Base-by-base conservation (phyloP, 805 yeast species). In the Candida chauliodis region DNA sequence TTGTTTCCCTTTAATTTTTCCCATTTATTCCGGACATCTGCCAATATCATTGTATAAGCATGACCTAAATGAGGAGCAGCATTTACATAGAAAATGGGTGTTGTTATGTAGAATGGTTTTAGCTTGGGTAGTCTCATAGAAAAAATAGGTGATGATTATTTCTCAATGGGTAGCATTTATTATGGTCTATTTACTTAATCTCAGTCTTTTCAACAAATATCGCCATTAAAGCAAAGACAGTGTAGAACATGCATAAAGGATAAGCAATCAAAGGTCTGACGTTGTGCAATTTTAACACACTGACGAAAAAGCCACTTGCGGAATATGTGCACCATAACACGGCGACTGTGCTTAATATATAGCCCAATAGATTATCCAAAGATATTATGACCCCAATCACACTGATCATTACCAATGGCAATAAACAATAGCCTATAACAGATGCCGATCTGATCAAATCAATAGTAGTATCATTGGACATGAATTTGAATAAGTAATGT, bases 61-160 rank as follows among this genome's bases (percentile, higher is more conserved):
- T 93, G 99, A 3, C 99, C 99, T 38, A 93, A 58, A 61, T 93
- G 99, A 2, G 99, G 99, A 21, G 51, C 74, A 8, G 98, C 98
- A 67, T 93, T 93, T 40, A 95, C 97, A 59, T 93, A 93, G 60
- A 90, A 93, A 18, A 93, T 93, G 0, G 99, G 99, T 0, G 97
- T 84, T 1, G 97, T 88, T 11, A 84, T 67, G 48, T 79, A 86
- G 36, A 59, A 50, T 4, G 66, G 63, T 22, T 56, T 56, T 16
- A 27, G 8, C 15, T 27, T 27, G 11, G 27, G 38, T 27, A 21
- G 24, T 21, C 24, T 21, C 24, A 21, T 21, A 8, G 24, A 21
- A 21, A 21, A 21, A 21, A 21, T 8, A 21, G 10, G 24, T 21
- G 24, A 8, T 21, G 24, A 21, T 21, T n/a, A n/a, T n/a, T n/a